These are phyloP conservation scores for Dissoconium aciculare DNA, from an alignment of 2,329 filamentous ascomycete species.

Conservation along the genomic window DNA sequence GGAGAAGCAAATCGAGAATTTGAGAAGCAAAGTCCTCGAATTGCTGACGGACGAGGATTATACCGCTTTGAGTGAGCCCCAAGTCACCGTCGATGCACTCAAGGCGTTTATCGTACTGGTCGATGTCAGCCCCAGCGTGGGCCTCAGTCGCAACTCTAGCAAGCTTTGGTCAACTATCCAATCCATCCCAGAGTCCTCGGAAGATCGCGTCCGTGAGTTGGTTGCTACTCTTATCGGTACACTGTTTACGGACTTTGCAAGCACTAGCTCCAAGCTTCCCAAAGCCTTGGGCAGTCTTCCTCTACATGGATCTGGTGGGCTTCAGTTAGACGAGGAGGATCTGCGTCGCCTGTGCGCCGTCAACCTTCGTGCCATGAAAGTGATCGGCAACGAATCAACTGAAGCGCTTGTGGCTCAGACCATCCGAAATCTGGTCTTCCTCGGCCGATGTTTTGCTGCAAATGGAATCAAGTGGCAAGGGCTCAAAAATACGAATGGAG, in stretches of 20 bases:
- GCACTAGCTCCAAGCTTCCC: slow-evolving; percentile 38
- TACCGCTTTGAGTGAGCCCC: slow-evolving; percentile 48
- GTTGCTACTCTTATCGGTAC: slow-evolving; percentile 58
- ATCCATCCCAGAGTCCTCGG: slow-evolving; percentile 51
- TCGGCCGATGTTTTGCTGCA: slow-evolving; percentile 50
- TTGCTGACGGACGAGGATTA: slow-evolving; percentile 37
- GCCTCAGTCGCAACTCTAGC: slow-evolving; percentile 45
- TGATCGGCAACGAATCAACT: slow-evolving; percentile 41
- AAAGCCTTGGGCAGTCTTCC: slow-evolving; percentile 41
- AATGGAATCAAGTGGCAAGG: slow-evolving; percentile 41
- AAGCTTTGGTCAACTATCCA: slow-evolving; percentile 58
- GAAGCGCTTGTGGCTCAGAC: slow-evolving; percentile 65
- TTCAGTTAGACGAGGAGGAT: slow-evolving; percentile 49
- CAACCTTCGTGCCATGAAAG: slow-evolving; percentile 46
- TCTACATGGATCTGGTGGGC: slow-evolving; percentile 54
- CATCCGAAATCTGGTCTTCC: slow-evolving; percentile 67
- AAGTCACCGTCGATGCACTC: slow-evolving; percentile 60
- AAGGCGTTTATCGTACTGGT: slow-evolving; percentile 54
- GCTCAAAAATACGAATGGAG: slow-evolving; percentile 26
- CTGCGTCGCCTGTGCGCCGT: slow-evolving; percentile 45
- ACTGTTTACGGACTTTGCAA: slow-evolving; percentile 69
- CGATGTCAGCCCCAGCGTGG: slow-evolving; percentile 47
- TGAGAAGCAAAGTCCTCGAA: slow-evolving; percentile 38
- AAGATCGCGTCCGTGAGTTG: slow-evolving; percentile 60
- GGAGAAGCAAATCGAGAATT: slow-evolving; percentile 50